Evolutionary conservation across 495 filamentous ascomycete genomes (phyloP).

Genomic region (Penicillium waksmanii): DNA sequence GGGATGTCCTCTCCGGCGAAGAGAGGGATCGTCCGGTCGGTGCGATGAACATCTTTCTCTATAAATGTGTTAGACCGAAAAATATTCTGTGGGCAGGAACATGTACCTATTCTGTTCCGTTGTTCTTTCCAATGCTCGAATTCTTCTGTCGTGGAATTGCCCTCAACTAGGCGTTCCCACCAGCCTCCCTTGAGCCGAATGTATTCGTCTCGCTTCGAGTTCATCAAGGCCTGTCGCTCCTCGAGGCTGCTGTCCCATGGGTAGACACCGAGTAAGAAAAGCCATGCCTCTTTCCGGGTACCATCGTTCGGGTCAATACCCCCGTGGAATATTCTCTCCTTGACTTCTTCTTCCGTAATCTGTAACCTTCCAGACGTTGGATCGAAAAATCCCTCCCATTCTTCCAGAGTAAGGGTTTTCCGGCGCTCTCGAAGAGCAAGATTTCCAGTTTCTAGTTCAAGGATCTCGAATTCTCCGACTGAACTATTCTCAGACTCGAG

Average conservation of each 20-base stretch:
- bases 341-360: slow-evolving; percentile 86
- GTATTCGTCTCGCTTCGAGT: slow-evolving; percentile 89
- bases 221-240: slow-evolving; percentile 77
- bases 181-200: slow-evolving; percentile 90
- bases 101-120: slow-evolving; percentile 80
- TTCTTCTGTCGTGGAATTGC: slow-evolving; percentile 71
- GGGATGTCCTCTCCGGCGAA: slow-evolving; percentile 97
- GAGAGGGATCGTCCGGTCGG: slow-evolving; percentile 87
- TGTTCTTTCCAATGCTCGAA: slow-evolving; percentile 97
- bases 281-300: slow-evolving; percentile 93
- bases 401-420: slow-evolving; percentile 75
- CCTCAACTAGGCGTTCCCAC: slow-evolving; percentile 93
- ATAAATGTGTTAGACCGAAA: slow-evolving; percentile 20
- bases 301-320: slow-evolving; percentile 88
- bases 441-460: slow-evolving; percentile 77
- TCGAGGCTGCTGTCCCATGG: slow-evolving; percentile 85
- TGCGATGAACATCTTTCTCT: slow-evolving; percentile 99
- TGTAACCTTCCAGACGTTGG: slow-evolving; percentile 68
- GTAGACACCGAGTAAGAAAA: slow-evolving; percentile 89
- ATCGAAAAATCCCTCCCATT: slow-evolving; percentile 91
- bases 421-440: slow-evolving; percentile 72
- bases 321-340: slow-evolving; percentile 94
- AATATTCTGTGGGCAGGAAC: not conserved
- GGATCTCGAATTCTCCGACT: slow-evolving; percentile 92
- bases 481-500: slow-evolving; percentile 91